A percentile compares a stretch with the other conserved stretches of the same genome.
Conservation (phyloP, 306 rosid genomes). For the Dryas alaskensis region DNA sequence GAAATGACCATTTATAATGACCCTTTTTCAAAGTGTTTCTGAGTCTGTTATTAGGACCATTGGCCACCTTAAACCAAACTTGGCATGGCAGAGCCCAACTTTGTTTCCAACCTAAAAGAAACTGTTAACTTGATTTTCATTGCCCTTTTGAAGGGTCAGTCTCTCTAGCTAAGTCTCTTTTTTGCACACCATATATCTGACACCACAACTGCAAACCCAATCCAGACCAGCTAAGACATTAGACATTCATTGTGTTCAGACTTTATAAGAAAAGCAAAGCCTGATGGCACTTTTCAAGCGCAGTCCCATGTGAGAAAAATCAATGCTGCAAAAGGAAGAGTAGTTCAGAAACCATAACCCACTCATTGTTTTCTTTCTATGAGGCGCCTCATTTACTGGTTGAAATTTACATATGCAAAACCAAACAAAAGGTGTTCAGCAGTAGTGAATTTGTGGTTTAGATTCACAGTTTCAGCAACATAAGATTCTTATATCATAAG, state of each 20-base stretch:
- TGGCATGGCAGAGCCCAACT: not conserved
- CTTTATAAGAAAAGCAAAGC: too few species aligned
- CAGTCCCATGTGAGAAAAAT: slow-evolving; percentile 10
- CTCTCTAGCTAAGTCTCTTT: not conserved
- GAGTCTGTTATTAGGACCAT: not conserved
- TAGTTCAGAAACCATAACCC: slow-evolving; percentile 2
- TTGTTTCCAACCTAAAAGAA: not conserved
- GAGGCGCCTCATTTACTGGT: not conserved
- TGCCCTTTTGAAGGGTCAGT: not conserved
- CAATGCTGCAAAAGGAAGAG: not conserved
- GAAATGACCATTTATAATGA: not conserved
- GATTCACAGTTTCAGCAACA: too few species aligned
- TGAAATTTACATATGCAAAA: not conserved
- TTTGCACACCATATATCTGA: not conserved
- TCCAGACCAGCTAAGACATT: not conserved
- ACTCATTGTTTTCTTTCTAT: not conserved
- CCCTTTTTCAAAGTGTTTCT: not conserved
- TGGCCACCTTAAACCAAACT: not conserved
- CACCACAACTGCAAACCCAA: not conserved
- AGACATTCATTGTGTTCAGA: too few species aligned
- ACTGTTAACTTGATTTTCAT: not conserved
- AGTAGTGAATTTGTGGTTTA: too few species aligned
- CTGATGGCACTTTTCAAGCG: not conserved
- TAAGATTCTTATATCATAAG: too few species aligned
- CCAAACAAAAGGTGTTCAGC: too few species aligned